These are phyloP conservation scores for Pleurotus eryngii DNA, from an alignment of 768 basidiomycete species.

Conservation along the genomic window DNA sequence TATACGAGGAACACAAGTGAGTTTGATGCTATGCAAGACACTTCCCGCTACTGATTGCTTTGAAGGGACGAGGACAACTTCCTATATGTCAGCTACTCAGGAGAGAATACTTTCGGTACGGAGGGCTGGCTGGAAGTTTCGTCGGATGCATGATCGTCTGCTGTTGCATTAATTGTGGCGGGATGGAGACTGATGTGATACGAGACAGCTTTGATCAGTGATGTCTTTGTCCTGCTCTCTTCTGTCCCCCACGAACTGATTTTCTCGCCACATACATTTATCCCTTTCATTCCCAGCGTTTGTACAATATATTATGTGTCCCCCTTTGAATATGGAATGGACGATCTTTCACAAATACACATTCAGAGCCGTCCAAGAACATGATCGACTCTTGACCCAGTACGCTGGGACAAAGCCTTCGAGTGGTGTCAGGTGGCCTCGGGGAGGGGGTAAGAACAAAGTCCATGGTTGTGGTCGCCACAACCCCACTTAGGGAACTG, in stretches of 20 bases:
- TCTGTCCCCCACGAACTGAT: neutral
- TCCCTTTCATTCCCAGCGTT: slow-evolving; percentile 8
- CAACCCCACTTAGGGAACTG: no score
- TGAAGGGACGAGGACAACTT: slow-evolving; percentile 97
- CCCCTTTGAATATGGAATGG: slow-evolving; percentile 8
- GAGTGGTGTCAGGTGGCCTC: no score
- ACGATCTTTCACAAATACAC: neutral
- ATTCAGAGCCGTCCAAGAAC: neutral
- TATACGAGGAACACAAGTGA: slow-evolving; percentile 99
- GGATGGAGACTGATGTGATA: neutral
- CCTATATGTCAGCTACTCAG: slow-evolving; percentile 97
- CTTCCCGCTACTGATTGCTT: slow-evolving; percentile 22
- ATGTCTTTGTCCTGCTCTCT: slow-evolving; percentile 6
- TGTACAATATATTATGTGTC: slow-evolving; percentile 6
- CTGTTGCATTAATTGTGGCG: neutral
- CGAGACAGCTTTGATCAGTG: slow-evolving; percentile 8
- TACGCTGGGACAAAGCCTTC: no score
- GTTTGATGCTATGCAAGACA: slow-evolving; percentile 25
- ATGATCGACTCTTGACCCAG: neutral
- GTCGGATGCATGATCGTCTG: slow-evolving; percentile 35
- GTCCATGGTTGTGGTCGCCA: no score
- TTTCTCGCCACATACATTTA: neutral
- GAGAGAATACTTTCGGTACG: slow-evolving; percentile 92
- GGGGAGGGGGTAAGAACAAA: no score
- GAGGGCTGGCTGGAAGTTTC: slow-evolving; percentile 47